Evolutionary conservation across 768 basidiomycete genomes (phyloP).

Genomic region (Leucogyrophana mollusca): DNA sequence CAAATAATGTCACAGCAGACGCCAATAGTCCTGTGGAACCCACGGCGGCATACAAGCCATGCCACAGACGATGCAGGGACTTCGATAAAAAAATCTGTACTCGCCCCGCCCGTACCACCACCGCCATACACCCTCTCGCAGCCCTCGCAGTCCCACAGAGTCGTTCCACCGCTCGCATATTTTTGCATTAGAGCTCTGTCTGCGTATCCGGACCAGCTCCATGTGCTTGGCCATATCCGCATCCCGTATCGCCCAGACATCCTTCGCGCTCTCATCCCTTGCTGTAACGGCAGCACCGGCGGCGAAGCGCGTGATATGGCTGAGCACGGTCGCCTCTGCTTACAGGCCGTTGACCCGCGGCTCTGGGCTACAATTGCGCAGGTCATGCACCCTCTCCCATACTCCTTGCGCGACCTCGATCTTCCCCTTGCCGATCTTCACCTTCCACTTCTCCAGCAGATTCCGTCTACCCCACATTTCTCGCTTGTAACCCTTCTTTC

Average conservation of each 20-base stretch:
- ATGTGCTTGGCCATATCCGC: slow-evolving; percentile 32
- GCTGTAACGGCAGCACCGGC: slow-evolving; percentile 9
- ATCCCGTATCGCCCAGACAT: slow-evolving; percentile 39
- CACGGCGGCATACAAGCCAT: slow-evolving; percentile 4
- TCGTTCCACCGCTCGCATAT: slow-evolving; percentile 50
- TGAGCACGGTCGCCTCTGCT: background rate
- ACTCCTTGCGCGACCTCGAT: slow-evolving; percentile 25
- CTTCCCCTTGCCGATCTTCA: slow-evolving; percentile 55
- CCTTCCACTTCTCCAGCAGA: slow-evolving; percentile 54
- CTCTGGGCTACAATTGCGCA: slow-evolving; percentile 66
- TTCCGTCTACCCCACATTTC: slow-evolving; percentile 55
- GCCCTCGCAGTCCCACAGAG: background rate
- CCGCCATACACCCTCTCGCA: background rate
- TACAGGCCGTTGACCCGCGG: slow-evolving; percentile 43
- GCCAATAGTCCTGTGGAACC: slow-evolving; percentile 12
- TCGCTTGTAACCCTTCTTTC: slow-evolving; percentile 65
- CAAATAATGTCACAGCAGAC: background rate
- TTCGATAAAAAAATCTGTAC: slow-evolving; percentile 11
- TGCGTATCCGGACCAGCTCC: slow-evolving; percentile 43
- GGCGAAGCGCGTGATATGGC: slow-evolving; percentile 10
- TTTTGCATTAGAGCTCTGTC: slow-evolving; percentile 49
- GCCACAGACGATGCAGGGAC: slow-evolving; percentile 16
- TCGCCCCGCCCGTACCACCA: slow-evolving; percentile 6
- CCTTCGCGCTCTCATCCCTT: slow-evolving; percentile 41
- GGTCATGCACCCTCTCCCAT: slow-evolving; percentile 54